phyloP scores from a whole-genome alignment of 2,329 filamentous ascomycete genomes.

The Epichloe glyceriae region DNA sequence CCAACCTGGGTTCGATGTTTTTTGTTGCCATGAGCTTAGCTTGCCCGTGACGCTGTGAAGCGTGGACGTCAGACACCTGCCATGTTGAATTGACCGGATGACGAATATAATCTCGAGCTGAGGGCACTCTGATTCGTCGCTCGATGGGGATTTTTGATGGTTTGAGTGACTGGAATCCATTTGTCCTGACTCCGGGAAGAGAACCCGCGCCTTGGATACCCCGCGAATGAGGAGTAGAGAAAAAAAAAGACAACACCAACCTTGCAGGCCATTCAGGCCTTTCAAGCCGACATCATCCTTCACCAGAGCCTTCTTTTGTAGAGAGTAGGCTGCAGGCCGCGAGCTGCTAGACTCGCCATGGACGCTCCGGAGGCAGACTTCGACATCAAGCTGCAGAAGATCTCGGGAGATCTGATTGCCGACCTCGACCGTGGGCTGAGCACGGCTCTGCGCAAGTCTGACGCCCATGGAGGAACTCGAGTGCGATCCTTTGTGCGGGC shows the following conservation, averaged over 20 bases:
- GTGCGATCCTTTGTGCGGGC: conserved; percentile 37
- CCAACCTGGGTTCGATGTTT: no score
- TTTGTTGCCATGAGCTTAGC: no score
- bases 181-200: neutral
- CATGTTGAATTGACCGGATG: no score
- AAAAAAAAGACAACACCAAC: neutral
- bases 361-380: conserved; percentile 47
- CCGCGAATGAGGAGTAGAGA: neutral
- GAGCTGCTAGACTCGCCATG: conserved; percentile 26
- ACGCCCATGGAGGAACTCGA: conserved; percentile 27
- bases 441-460: conserved; percentile 38
- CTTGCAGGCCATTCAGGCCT: neutral
- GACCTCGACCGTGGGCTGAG: conserved; percentile 43
- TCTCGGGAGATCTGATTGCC: conserved; percentile 43
- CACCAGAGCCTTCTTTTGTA: neutral
- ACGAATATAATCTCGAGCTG: no score
- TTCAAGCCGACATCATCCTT: neutral
- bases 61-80: no score
- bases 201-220: neutral
- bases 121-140: neutral
- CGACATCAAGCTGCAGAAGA: conserved; percentile 49
- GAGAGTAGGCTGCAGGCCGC: neutral
- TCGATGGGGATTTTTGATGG: neutral
- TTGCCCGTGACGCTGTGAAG: neutral
- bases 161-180: neutral